A percentile compares a stretch with the other conserved stretches of the same genome.
Conservation (phyloP, 2,329 filamentous ascomycete species). For the Paecilomyces sp. region DNA sequence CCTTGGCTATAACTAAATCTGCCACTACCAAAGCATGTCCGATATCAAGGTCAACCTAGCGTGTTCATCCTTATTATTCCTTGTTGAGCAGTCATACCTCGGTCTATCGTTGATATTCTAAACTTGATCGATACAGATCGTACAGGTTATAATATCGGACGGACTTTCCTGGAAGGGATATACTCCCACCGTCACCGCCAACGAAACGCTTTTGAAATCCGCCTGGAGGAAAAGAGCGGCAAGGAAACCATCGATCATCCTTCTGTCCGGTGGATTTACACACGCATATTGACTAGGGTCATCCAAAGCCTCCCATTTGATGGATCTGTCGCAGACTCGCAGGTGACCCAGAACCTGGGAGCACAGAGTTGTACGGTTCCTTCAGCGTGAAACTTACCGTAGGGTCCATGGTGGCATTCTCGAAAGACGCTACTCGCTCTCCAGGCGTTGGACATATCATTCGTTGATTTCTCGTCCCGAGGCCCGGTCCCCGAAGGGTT, state of each 20-base stretch:
- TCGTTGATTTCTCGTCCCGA: neutral
- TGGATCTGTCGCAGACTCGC: neutral
- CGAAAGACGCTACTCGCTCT: neutral
- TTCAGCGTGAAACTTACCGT: neutral
- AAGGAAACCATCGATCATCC: neutral
- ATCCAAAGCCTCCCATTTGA: neutral
- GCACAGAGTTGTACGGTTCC: neutral
- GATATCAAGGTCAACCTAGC: neutral
- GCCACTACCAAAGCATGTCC: neutral
- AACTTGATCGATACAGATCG: neutral
- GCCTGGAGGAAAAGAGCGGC: neutral
- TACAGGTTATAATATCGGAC: neutral
- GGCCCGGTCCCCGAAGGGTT: neutral
- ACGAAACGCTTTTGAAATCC: neutral
- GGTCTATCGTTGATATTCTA: neutral
- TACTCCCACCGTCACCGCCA: neutral
- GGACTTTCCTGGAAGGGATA: neutral
- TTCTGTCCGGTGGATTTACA: neutral
- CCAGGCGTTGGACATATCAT: neutral
- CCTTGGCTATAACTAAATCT: neutral
- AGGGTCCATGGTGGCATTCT: neutral
- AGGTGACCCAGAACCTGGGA: neutral
- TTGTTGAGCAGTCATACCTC: neutral
- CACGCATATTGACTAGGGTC: neutral
- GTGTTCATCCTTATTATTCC: neutral